phyloP scores from a whole-genome alignment of 371 early-diverging fungal species.

The Lichtheimia ornata region DNA sequence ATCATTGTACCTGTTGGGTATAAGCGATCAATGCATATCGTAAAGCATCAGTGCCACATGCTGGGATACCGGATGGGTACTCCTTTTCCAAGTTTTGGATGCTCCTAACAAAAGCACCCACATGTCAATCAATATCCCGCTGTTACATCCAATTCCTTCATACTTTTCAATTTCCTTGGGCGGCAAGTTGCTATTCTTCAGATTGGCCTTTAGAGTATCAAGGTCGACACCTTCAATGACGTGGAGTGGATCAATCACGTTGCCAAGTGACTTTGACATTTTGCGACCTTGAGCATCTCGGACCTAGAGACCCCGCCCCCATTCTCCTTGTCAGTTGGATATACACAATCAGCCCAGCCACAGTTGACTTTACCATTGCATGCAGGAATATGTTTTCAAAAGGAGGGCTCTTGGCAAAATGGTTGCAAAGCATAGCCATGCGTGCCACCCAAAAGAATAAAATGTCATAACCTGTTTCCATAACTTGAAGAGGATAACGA shows the following conservation, averaged over 20 bases:
- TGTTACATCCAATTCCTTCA: neutral
- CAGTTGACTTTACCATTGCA: conserved; percentile 64
- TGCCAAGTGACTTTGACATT: conserved; percentile 97
- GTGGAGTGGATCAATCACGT: conserved; percentile 96
- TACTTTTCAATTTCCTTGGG: conserved; percentile 78
- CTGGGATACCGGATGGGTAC: conserved; percentile 94
- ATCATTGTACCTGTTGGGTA: conserved; percentile 66
- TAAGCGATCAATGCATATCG: conserved; percentile 90
- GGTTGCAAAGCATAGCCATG: conserved; percentile 98
- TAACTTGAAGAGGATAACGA: conserved; percentile 83
- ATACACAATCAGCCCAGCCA: conserved; percentile 1
- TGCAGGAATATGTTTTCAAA: conserved; percentile 87
- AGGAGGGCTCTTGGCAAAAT: conserved; percentile 82
- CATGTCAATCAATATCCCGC: no score
- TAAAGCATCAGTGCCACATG: conserved; percentile 97
- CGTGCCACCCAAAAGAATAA: conserved; percentile 99
- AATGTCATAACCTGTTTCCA: conserved; percentile 99
- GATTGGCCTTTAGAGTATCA: conserved; percentile 62
- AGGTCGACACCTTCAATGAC: conserved; percentile 90
- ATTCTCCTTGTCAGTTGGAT: neutral
- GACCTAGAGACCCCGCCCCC: conserved; percentile 56
- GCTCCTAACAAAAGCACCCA: conserved; percentile 41
- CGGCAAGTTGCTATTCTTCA: conserved; percentile 81
- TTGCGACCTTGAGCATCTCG: conserved; percentile 98
- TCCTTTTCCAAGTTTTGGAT: conserved; percentile 71